A percentile compares a stretch with the other conserved stretches of the same genome.
These are phyloP conservation scores for Halteria grandinella DNA, from an alignment of 73 alveolate species.

Conservation along the genomic window DNA sequence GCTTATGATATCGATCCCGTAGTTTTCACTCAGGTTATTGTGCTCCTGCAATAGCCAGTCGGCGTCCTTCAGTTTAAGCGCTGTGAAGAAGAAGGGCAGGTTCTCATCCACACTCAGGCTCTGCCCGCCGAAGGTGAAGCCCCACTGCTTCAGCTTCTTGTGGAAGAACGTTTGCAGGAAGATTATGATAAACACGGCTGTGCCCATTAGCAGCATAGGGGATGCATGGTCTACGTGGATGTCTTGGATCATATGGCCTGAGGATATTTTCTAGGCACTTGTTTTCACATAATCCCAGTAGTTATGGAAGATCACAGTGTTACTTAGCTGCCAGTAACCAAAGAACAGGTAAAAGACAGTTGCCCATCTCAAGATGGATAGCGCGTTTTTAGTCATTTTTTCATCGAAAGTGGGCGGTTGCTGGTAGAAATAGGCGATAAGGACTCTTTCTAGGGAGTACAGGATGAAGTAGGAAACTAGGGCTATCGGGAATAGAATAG, in stretches of 20 bases:
- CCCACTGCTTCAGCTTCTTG: conserved; percentile 27
- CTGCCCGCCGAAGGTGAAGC: conserved; percentile 38
- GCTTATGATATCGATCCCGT: conserved; percentile 18
- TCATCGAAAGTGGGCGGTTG: conserved; percentile 17
- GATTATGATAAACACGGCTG: neutral
- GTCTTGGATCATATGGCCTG: conserved; percentile 50
- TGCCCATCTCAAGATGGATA: conserved; percentile 45
- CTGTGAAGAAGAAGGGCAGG: conserved; percentile 44
- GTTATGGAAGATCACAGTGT: conserved; percentile 50
- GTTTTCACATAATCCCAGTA: conserved; percentile 21
- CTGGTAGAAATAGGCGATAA: conserved; percentile 14
- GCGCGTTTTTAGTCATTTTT: conserved; percentile 25
- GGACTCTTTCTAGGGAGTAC: conserved; percentile 17
- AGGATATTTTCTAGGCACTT: conserved; percentile 1
- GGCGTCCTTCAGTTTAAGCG: conserved; percentile 31
- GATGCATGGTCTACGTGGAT: conserved; percentile 27
- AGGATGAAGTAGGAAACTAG: neutral
- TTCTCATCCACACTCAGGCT: conserved; percentile 48
- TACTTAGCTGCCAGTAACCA: conserved; percentile 62
- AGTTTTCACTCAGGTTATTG: conserved; percentile 13
- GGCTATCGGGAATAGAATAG: conserved; percentile 15
- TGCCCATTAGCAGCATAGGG: conserved; percentile 31
- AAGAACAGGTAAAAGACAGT: conserved; percentile 34
- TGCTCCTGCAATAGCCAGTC: conserved; percentile 24
- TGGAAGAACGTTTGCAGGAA: neutral